Evolutionary conservation across 768 basidiomycete genomes (phyloP).

Genomic region (Phlebiopsis gigantea): DNA sequence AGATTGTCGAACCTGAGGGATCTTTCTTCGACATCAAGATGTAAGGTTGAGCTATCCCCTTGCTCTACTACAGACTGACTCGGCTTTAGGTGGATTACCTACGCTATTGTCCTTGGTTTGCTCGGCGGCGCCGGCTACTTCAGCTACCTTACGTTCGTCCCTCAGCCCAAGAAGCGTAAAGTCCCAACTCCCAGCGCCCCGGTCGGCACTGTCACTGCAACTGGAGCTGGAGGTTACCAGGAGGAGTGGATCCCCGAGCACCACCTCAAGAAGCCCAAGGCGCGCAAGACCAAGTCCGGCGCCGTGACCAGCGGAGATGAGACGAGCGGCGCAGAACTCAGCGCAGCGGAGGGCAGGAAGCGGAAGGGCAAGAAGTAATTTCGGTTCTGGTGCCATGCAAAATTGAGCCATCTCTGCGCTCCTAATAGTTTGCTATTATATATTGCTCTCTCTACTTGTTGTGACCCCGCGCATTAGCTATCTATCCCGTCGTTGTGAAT

Average conservation of each 20-base stretch:
- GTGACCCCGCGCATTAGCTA: neutral
- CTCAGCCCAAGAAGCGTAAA: constrained; percentile 58
- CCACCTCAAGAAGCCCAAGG: constrained; percentile 67
- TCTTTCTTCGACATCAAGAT: constrained; percentile 78
- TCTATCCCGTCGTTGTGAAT: too few species aligned
- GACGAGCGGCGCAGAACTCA: constrained; percentile 38
- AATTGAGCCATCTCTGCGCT: constrained; percentile 4
- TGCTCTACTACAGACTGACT: neutral
- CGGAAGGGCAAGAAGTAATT: constrained; percentile 48
- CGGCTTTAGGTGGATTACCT: constrained; percentile 47
- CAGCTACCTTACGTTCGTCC: constrained; percentile 60
- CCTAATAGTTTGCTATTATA: neutral
- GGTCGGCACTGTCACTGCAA: constrained; percentile 54
- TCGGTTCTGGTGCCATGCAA: constrained; percentile 5
- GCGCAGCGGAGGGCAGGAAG: constrained; percentile 42
- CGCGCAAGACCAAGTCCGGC: constrained; percentile 43
- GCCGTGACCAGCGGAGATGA: constrained; percentile 67
- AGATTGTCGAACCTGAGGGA: constrained; percentile 72
- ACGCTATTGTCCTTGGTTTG: constrained; percentile 59
- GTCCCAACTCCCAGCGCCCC: constrained; percentile 45
- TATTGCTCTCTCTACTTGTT: constrained; percentile 5
- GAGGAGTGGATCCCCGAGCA: constrained; percentile 94
- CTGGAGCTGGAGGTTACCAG: constrained; percentile 66
- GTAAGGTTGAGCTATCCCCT: constrained; percentile 36
- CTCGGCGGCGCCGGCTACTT: constrained; percentile 61